Base-by-base conservation (phyloP, 352 stramenopile species). In the Phytophthora pini region DNA sequence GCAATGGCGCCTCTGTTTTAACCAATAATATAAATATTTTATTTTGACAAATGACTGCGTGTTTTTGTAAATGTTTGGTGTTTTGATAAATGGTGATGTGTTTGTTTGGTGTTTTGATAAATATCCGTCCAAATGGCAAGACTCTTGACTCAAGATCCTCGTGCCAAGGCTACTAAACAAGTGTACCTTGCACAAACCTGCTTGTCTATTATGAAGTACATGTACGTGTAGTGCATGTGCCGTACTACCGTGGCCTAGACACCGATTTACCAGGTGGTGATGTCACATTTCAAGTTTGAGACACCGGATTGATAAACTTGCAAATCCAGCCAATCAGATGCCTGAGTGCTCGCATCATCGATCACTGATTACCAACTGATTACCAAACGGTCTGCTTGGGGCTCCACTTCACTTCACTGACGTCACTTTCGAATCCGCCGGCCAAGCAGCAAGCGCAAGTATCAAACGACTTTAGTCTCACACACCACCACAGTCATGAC, bases 401-500 rank as follows among this genome's bases (percentile, higher is more conserved):
- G 22, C 39, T 61, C 32, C 27, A 48, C 58, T 52, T 39, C 57
- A 67, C 58, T 69, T 61, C 64, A 63, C 6, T 58, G 31, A 53
- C 53, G 50, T 69, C 64, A 73, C 38, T 73, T 76, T 61, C 52
- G 26, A 73, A 58, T 61, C 47, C 32, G 22, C 53, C 43, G 2
- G 27, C 40, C 38, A 1, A 38, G 27, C 48, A 50, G 20, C 56
- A 61, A 66, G 56, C 11, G 31, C 31, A 15, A 62, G 41, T 17
- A 52, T 5, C 39, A 32, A n/a, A 11, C 41, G 27, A 8, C n/a
- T 32, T 36, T 34, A 8, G 31, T 34, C 31, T 13, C 31, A 26
- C 24, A 4, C 3, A 46, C 17, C 55, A 32, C 8, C 32, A 2
- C 55, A 63, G 17, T 20, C 11, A 93, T 93, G 84, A 91, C 82